Evolutionary conservation across 805 yeast genomes (phyloP).

Genomic region (Metschnikowia colocasiae): DNA sequence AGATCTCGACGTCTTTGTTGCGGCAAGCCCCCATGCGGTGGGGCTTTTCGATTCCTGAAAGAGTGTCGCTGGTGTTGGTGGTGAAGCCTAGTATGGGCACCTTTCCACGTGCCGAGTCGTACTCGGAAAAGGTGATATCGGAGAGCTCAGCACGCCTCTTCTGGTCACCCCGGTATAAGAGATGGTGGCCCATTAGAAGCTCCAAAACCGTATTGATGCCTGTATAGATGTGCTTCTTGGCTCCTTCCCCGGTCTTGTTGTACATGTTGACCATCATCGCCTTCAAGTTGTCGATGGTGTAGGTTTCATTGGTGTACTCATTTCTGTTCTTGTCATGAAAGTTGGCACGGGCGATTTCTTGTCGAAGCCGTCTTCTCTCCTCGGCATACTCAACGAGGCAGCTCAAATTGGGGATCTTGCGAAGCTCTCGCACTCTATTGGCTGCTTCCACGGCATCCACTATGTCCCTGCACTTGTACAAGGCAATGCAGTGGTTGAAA

Average conservation of each 20-base stretch:
- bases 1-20: conserved; percentile 6
- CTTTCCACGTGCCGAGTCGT: conserved; percentile 2
- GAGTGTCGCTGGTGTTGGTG: not conserved
- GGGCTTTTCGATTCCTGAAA: not conserved
- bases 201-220: conserved; percentile 7
- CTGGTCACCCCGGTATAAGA: not conserved
- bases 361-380: not conserved
- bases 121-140: not conserved
- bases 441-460: not conserved
- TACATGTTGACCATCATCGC: conserved; percentile 3
- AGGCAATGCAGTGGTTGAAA: conserved; percentile 1
- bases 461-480: not conserved
- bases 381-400: not conserved
- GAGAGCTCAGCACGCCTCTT: conserved; percentile 3
- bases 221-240: not conserved
- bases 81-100: conserved; percentile 5
- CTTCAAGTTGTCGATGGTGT: conserved; percentile 1
- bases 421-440: not conserved
- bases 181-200: conserved; percentile 8
- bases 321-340: not conserved
- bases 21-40: not conserved
- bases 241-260: not conserved
- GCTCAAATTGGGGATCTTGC: not conserved
- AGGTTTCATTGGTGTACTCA: not conserved
- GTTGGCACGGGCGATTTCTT: not conserved